Evolutionary conservation across 2,329 filamentous ascomycete genomes (phyloP), one percentile per base, ranked within the genome.

Genomic region (Nigrospora sphaerica): DNA sequence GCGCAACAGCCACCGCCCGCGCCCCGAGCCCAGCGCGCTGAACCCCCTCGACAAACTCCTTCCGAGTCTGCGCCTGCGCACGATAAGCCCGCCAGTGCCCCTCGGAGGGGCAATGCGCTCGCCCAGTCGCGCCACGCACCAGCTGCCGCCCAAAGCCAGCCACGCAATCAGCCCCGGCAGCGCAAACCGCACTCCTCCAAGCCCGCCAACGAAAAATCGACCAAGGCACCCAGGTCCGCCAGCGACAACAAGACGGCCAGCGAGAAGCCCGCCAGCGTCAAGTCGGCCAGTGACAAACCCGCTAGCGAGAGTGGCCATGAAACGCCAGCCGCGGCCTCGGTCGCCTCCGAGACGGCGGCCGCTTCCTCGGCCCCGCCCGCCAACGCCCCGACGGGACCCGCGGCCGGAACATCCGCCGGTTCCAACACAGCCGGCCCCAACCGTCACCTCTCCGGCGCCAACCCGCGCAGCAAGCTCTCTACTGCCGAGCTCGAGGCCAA

Each of bases 381-480:
- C 12, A 46, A 37, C 12, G 33, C 38, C 13, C 36, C 44, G 12
- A 39, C 44, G 23, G 38, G 38, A 23, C 44, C 39, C 31, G 36
- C 46, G 12, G 39, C 43, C 16, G 31, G 35, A 19, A 17, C 49
- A 13, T 38, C 50, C 3, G 49, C 62, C 43, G 62, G 65, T 33
- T 57, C 57, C 35, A 67, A 66, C 50, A 64, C 62, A 12, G 60
- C 60, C 5, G 56, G 58, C 18, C 61, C 63, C 6, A 63, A 69
- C 39, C 77, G 78, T 11, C 58, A 76, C 11, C 65, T 68, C 45
- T 80, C 77, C 2, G 78, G 78, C 48, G 74, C 71, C 12, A 81
- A 80, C 63, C 78, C 78, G 19, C 75, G 78, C 12, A 73, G 74
- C 19, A 82, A 82, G 62, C 71, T 81, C 28, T 81, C 78, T 0